These are phyloP conservation scores for Pestalotiopsis sp. DNA, from an alignment of 2,329 filamentous ascomycete genomes.

Conservation along the genomic window DNA sequence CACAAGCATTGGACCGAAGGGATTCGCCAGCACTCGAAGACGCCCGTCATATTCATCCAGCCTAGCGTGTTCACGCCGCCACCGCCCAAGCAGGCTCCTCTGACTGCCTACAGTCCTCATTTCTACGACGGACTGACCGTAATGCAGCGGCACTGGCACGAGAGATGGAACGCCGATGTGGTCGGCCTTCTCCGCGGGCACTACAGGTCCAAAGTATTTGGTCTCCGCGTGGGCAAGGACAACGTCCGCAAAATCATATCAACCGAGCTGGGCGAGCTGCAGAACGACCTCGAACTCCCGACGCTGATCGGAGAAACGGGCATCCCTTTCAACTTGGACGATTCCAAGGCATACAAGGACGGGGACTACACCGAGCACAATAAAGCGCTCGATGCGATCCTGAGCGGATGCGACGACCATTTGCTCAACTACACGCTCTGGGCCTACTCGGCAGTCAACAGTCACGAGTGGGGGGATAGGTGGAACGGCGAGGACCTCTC, in stretches of 20 bases:
- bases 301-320: slow-evolving; percentile 23
- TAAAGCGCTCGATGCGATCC: slow-evolving; percentile 21
- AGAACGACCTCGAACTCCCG: slow-evolving; percentile 16
- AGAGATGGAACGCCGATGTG: slow-evolving; percentile 24
- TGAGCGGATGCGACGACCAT: slow-evolving; percentile 21
- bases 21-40: slow-evolving; percentile 15
- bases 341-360: slow-evolving; percentile 18
- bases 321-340: slow-evolving; percentile 24
- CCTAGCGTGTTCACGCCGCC: slow-evolving; percentile 20
- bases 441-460: slow-evolving; percentile 22
- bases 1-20: slow-evolving; percentile 17
- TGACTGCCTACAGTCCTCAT: slow-evolving; percentile 22
- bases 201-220: slow-evolving; percentile 19
- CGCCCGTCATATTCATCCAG: slow-evolving; percentile 20
- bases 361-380: slow-evolving; percentile 24
- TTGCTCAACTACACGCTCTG: slow-evolving; percentile 22
- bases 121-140: slow-evolving; percentile 26
- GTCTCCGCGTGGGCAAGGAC: slow-evolving; percentile 18
- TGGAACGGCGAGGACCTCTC: slow-evolving; percentile 28
- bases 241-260: slow-evolving; percentile 20
- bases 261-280: slow-evolving; percentile 20
- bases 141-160: slow-evolving; percentile 25
- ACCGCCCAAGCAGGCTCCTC: slow-evolving; percentile 15
- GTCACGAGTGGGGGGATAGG: slow-evolving; percentile 23
- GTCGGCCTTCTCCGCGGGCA: slow-evolving; percentile 22